These are phyloP conservation scores for Thymus quinquecostatus DNA, from an alignment of 257 asterid genomes.

Conservation along the genomic window DNA sequence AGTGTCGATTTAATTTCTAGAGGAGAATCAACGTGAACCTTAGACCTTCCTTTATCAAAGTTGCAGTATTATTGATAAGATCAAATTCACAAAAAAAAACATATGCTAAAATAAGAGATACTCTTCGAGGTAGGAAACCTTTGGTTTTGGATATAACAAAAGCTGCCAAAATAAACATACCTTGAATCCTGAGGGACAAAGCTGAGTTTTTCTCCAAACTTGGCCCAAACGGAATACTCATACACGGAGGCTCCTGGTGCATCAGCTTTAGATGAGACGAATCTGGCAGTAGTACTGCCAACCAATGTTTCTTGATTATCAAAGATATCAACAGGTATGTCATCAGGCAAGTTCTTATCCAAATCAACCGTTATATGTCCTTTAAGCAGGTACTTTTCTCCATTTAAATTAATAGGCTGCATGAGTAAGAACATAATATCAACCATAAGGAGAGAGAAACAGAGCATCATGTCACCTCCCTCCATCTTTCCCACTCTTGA, in stretches of 20 bases:
- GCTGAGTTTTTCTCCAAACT: conserved; percentile 59
- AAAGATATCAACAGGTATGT: conserved; percentile 62
- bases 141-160: conserved; percentile 3
- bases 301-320: conserved; percentile 55
- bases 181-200: conserved; percentile 78
- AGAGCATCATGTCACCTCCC: conserved; percentile 1
- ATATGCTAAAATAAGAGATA: neutral
- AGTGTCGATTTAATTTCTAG: too few relatives aligned
- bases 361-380: conserved; percentile 68
- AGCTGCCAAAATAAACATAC: conserved; percentile 44
- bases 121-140: neutral
- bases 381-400: conserved; percentile 80
- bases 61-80: neutral
- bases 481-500: conserved; percentile 23
- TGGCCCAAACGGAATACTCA: conserved; percentile 84
- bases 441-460: conserved; percentile 19
- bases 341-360: conserved; percentile 56
- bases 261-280: conserved; percentile 48
- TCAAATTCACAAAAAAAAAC: conserved; percentile 5
- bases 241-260: conserved; percentile 51
- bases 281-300: conserved; percentile 57
- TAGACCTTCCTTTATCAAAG: too few relatives aligned
- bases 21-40: too few relatives aligned
- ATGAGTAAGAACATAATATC: conserved; percentile 36
- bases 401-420: conserved; percentile 87